Evolutionary conservation across 352 stramenopile genomes (phyloP), one percentile per base, ranked within the genome.

Genomic region (Phytophthora nicotianae): DNA sequence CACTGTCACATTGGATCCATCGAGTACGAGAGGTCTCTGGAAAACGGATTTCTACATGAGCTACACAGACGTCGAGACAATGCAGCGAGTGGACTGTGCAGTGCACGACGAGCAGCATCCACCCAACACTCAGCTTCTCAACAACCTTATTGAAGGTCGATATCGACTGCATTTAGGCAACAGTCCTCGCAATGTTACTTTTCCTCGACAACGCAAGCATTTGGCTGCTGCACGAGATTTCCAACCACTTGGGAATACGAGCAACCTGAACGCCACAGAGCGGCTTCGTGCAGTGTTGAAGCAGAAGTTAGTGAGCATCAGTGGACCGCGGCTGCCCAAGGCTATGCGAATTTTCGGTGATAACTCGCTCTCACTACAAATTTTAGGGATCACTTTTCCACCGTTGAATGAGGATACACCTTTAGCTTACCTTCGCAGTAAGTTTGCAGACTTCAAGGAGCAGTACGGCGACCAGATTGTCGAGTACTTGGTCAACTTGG

Each of bases 321-420:
- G 70, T 29, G 84, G 84, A 1, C 84, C 84, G 4, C 62, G 67
- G 20, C 52, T 91, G 40, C 84, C 84, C 2, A 70, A 81, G 20
- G 65, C 77, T 5, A 79, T 90, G 56, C 70, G 79, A 0, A 69
- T 90, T 46, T 82, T 91, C 14, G 75, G 74, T 14, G 68, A 82
- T 11, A 82, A 77, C 29, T 76, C 72, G 2, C 13, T 88, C 17
- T 80, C 82, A 1, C 17, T 93, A 16, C 58, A 75, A 17, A 47
- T 93, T 19, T 62, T 91, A 3, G 79, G 79, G 6, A 24, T 89
- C 43, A 70, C 68, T 11, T 76, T 93, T 27, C 77, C 80, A 21
- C 72, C 82, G 1, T 45, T 93, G 24, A 86, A 65, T 40, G 82
- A 89, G 41, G 84, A 93, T 50, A 89, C 81, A 6, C 84, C 84